Evolutionary conservation across 345 rosid species (phyloP).

Genomic region (Salix exigua): DNA sequence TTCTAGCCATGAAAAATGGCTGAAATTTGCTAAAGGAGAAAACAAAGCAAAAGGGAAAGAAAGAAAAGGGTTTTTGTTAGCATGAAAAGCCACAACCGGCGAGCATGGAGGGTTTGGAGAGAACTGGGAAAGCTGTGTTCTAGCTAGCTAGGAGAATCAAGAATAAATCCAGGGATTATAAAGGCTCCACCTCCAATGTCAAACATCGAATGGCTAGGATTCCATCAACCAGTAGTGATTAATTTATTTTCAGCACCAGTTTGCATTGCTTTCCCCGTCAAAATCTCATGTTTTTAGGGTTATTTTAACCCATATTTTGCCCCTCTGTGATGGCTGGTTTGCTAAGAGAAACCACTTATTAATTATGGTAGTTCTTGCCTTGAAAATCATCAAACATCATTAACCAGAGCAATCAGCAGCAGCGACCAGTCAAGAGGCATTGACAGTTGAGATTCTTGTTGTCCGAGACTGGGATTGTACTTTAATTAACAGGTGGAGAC

Average conservation of each 20-base stretch:
- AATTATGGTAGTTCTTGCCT: too few species aligned
- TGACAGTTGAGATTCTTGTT: too few species aligned
- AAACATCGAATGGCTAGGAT: conserved; percentile 7
- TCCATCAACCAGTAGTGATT: background rate
- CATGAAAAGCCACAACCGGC: conserved; percentile 7
- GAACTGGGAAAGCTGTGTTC: background rate
- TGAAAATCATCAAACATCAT: too few species aligned
- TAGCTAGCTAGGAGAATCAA: conserved; percentile 6
- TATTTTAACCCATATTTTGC: too few species aligned
- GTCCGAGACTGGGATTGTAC: background rate
- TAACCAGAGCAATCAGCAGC: too few species aligned
- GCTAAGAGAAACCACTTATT: too few species aligned
- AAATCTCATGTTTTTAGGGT: too few species aligned
- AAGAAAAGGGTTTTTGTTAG: background rate
- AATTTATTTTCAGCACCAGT: background rate
- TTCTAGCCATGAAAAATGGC: conserved; percentile 2
- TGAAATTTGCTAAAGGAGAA: background rate
- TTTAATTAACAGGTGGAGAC: background rate
- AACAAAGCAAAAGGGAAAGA: conserved; percentile 1
- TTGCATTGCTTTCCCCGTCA: too few species aligned
- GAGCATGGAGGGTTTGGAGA: background rate
- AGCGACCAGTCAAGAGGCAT: background rate
- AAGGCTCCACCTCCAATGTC: background rate
- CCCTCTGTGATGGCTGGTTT: too few species aligned
- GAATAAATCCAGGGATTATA: background rate